Conservation (phyloP, 768 basidiomycete genomes). For the Naematelia aurantialba region DNA sequence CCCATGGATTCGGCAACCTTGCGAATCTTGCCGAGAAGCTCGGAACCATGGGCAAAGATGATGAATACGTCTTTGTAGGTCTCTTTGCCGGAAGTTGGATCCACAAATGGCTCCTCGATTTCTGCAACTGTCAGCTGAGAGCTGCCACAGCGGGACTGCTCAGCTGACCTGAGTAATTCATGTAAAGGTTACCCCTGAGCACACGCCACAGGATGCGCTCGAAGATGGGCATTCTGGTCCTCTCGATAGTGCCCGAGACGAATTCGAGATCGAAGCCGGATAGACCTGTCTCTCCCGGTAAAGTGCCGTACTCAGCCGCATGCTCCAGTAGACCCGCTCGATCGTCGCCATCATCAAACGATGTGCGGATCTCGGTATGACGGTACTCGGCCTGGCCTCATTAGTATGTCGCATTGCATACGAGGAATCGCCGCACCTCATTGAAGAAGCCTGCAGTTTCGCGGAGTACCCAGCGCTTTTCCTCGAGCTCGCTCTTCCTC, state of each 20-base stretch:
- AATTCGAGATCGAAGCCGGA: slow-evolving; percentile 83
- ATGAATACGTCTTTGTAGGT: slow-evolving; percentile 98
- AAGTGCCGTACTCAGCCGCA: slow-evolving; percentile 64
- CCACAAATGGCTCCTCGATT: slow-evolving; percentile 86
- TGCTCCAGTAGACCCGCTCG: slow-evolving; percentile 69
- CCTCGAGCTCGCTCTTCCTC: slow-evolving; percentile 77
- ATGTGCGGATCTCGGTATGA: slow-evolving; percentile 73
- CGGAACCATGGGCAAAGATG: slow-evolving; percentile 95
- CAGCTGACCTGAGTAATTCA: slow-evolving; percentile 63
- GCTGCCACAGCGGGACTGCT: background rate
- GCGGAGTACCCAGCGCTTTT: slow-evolving; percentile 87
- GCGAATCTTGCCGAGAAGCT: slow-evolving; percentile 89
- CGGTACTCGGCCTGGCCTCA: slow-evolving; percentile 66
- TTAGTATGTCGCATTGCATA: background rate
- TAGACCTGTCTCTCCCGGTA: slow-evolving; percentile 46
- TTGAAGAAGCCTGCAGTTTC: slow-evolving; percentile 98
- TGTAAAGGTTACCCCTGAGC: slow-evolving; percentile 93
- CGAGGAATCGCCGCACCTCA: slow-evolving; percentile 56
- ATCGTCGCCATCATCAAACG: slow-evolving; percentile 81
- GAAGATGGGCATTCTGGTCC: slow-evolving; percentile 82
- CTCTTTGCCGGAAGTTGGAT: slow-evolving; percentile 74
- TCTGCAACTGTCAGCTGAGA: slow-evolving; percentile 53
- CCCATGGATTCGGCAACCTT: slow-evolving; percentile 99
- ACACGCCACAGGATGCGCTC: slow-evolving; percentile 98
- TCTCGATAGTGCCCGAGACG: slow-evolving; percentile 93